Percentiles rank a stretch among this genome's conserved stretches.
phyloP scores from a whole-genome alignment of 2,329 filamentous ascomycete species.

The Phialocephala subalpina region DNA sequence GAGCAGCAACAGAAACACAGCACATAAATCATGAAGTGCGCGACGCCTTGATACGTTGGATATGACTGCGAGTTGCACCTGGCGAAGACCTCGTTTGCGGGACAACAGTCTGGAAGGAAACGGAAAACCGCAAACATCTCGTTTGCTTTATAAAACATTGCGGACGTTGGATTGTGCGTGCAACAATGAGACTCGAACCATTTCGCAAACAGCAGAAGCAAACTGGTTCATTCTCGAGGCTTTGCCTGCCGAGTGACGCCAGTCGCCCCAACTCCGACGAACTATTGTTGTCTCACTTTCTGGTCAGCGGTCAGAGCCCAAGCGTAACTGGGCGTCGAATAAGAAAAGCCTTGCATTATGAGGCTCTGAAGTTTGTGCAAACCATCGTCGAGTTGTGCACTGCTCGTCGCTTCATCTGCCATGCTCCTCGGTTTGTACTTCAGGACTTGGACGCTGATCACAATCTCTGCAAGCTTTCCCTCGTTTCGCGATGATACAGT shows the following conservation, averaged over 20 bases:
- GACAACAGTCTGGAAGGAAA: background rate
- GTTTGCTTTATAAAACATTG: background rate
- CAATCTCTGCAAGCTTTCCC: background rate
- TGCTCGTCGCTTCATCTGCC: background rate
- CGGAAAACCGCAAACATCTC: background rate
- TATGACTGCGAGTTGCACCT: background rate
- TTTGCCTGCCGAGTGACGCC: background rate
- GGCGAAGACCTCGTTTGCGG: background rate
- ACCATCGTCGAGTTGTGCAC: background rate
- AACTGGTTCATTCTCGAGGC: no score
- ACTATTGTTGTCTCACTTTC: constrained; percentile 3
- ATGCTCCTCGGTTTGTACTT: background rate
- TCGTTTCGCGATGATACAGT: constrained; percentile 6
- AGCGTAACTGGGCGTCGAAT: background rate
- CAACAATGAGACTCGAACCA: background rate
- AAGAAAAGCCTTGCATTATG: constrained; percentile 2
- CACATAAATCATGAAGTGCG: background rate
- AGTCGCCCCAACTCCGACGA: background rate
- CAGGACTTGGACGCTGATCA: background rate
- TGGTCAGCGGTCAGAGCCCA: background rate
- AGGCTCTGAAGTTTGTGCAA: background rate
- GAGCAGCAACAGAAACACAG: background rate
- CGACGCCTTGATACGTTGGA: background rate
- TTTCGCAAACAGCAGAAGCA: no score
- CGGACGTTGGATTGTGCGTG: background rate